Percentiles rank a stretch among this genome's conserved stretches.
Conservation (phyloP, 139 green algal species). For the Zygnema cylindricum region DNA sequence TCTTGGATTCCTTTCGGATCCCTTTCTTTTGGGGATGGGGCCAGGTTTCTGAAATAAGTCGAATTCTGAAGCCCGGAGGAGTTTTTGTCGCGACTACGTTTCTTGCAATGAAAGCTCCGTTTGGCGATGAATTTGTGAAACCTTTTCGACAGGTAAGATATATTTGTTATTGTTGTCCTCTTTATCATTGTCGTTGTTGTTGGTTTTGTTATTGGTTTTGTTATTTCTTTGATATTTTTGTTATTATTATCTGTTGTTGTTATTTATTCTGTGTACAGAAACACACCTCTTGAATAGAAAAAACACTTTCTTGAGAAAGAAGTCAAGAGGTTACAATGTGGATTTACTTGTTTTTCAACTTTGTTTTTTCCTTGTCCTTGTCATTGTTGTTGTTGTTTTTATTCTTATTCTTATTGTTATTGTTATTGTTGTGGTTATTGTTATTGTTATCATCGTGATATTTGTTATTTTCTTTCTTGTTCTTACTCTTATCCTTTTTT, state of each 20-base stretch:
- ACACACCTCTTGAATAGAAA: no score
- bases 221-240: no score
- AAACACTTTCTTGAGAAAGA: no score
- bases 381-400: not conserved
- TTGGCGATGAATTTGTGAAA: conserved; percentile 41
- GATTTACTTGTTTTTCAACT: not conserved
- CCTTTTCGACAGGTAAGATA: conserved; percentile 26
- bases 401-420: not conserved
- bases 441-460: not conserved
- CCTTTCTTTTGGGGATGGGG: not conserved
- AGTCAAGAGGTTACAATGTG: no score
- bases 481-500: not conserved
- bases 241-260: no score
- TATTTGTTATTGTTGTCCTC: no score
- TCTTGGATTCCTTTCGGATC: no score
- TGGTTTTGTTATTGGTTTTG: no score
- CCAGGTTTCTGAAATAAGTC: conserved; percentile 84
- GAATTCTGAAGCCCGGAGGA: conserved; percentile 88
- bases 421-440: no score
- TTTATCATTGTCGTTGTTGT: no score
- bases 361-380: not conserved
- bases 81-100: conserved; percentile 91
- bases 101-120: not conserved
- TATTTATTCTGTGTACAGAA: no score
- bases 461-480: not conserved